Percentiles rank a stretch among this genome's conserved stretches.
Evolutionary conservation across 768 basidiomycete species (phyloP).

Genomic region (Suillus hirtellus): DNA sequence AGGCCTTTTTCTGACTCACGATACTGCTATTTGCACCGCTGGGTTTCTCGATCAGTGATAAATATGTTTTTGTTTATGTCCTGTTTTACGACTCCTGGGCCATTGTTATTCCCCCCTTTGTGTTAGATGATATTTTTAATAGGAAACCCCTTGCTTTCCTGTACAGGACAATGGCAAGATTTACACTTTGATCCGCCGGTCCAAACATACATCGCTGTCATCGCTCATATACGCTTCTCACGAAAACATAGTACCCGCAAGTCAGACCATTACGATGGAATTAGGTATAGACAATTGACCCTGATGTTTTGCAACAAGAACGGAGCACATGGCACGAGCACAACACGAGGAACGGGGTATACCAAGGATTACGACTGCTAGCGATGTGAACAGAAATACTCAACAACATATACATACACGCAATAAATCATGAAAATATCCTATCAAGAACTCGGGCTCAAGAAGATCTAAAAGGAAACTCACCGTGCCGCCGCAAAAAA

Average conservation of each 20-base stretch:
- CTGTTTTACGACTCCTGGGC: background rate
- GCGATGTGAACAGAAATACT: slow-evolving; percentile 16
- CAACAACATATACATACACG: slow-evolving; percentile 20
- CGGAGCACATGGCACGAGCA: background rate
- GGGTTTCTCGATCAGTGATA: background rate
- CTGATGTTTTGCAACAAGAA: background rate
- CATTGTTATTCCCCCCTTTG: slow-evolving; percentile 4
- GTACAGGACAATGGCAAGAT: background rate
- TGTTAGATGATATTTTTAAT: background rate
- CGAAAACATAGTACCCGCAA: background rate
- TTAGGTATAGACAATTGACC: background rate
- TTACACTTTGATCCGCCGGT: slow-evolving; percentile 5
- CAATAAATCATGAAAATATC: slow-evolving; percentile 14
- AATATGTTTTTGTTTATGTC: background rate
- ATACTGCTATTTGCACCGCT: background rate
- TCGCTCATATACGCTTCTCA: background rate
- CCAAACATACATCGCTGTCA: background rate
- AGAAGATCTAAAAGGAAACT: slow-evolving; percentile 35
- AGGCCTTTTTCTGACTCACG: background rate
- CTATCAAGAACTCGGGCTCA: slow-evolving; percentile 29
- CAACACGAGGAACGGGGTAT: background rate
- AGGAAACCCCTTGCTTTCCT: background rate
- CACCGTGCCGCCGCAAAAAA: slow-evolving; percentile 6
- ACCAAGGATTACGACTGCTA: slow-evolving; percentile 10
- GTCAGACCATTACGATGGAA: background rate